Percentiles rank a stretch among this genome's conserved stretches.
Evolutionary conservation across 2,329 filamentous ascomycete genomes (phyloP).

Genomic region (Albophoma yamanashiensis): DNA sequence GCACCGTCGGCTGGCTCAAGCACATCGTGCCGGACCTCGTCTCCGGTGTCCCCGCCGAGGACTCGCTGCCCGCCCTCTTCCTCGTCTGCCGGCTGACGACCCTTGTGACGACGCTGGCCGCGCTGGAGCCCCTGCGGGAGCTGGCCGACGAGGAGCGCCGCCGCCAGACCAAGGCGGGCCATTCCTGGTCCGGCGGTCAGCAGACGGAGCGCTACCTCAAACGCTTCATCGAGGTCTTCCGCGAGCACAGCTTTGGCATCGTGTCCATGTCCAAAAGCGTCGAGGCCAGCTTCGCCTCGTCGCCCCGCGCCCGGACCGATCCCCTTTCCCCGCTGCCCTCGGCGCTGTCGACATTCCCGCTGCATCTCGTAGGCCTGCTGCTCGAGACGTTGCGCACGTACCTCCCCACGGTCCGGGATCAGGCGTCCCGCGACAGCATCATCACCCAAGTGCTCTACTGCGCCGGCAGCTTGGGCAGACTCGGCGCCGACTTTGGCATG

Average conservation of each 20-base stretch:
- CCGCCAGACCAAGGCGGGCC: slow-evolving; percentile 30
- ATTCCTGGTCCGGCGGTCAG: slow-evolving; percentile 59
- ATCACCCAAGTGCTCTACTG: slow-evolving; percentile 90
- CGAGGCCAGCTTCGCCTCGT: slow-evolving; percentile 28
- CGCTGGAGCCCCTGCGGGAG: slow-evolving; percentile 74
- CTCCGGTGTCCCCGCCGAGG: slow-evolving; percentile 34
- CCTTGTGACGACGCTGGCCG: slow-evolving; percentile 67
- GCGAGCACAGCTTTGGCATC: slow-evolving; percentile 93
- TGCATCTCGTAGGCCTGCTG: slow-evolving; percentile 73
- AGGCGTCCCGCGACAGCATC: slow-evolving; percentile 71
- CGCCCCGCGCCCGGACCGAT: slow-evolving; percentile 9
- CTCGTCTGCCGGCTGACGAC: slow-evolving; percentile 77
- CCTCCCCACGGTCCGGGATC: slow-evolving; percentile 72
- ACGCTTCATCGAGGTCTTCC: slow-evolving; percentile 92
- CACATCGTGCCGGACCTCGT: slow-evolving; percentile 71
- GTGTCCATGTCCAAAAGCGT: slow-evolving; percentile 91
- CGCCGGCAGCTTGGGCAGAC: slow-evolving; percentile 75
- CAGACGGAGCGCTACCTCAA: slow-evolving; percentile 94
- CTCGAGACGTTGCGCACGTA: slow-evolving; percentile 66
- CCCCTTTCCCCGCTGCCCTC: slow-evolving; percentile 56
- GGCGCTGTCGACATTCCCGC: slow-evolving; percentile 71
- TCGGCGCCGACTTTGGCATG: slow-evolving; percentile 89
- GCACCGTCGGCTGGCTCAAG: slow-evolving; percentile 84
- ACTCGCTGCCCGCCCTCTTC: slow-evolving; percentile 72
- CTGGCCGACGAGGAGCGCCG: slow-evolving; percentile 76